These are phyloP conservation scores for Selenicereus undatus DNA, from an alignment of 148 eudicot species.

Conservation along the genomic window DNA sequence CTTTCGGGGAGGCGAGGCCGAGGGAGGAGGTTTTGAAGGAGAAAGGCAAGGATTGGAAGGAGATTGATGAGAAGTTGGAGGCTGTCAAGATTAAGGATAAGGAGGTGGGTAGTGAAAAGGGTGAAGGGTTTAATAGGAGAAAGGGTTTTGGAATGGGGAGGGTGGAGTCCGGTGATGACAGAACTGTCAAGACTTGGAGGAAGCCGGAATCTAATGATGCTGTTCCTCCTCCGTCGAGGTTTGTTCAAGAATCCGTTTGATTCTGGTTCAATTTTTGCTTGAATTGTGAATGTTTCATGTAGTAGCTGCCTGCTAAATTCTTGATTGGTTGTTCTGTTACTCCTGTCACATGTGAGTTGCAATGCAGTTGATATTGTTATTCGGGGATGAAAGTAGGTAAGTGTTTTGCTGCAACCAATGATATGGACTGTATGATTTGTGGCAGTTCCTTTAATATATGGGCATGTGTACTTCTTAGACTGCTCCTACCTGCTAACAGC, in stretches of 20 bases:
- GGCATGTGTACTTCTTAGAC: not conserved
- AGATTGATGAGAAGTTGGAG: conserved; percentile 85
- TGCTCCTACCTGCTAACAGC: not conserved
- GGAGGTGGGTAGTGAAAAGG: conserved; percentile 32
- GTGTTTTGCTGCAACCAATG: not conserved
- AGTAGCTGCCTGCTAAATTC: not conserved
- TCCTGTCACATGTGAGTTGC: not conserved
- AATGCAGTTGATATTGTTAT: not conserved
- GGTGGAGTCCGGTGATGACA: conserved; percentile 28
- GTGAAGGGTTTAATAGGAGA: conserved; percentile 38
- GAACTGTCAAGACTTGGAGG: conserved; percentile 68
- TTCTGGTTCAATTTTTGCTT: not conserved
- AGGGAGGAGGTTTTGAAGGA: conserved; percentile 93
- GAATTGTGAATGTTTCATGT: not conserved
- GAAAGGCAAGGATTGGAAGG: conserved; percentile 97
- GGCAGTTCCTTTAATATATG: no score
- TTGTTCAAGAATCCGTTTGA: conserved; percentile 22
- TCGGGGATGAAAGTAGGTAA: not conserved
- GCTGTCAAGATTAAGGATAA: conserved; percentile 55
- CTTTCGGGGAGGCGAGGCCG: conserved; percentile 92
- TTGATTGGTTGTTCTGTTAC: not conserved
- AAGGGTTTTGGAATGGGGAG: conserved; percentile 56
- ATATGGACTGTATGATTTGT: no score
- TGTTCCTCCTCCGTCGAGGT: conserved; percentile 49
- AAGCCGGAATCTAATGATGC: conserved; percentile 44